Conservation (phyloP, 768 basidiomycete genomes). For the Macrocybe gigantea region DNA sequence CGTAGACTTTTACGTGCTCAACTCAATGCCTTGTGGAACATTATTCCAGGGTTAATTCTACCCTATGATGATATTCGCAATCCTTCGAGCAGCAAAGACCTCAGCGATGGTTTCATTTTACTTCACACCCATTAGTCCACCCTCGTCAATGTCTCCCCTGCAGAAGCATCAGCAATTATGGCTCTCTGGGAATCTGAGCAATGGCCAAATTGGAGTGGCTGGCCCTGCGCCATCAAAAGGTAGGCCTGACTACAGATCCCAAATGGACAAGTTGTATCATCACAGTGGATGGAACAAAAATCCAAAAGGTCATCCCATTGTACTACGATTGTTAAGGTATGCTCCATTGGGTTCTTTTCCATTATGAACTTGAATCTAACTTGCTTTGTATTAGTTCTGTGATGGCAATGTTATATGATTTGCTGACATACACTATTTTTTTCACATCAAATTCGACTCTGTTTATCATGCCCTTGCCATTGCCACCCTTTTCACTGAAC, state of each 20-base stretch:
- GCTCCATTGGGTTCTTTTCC: not conserved
- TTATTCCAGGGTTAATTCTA: slow-evolving; percentile 11
- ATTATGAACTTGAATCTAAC: not conserved
- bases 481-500: not conserved
- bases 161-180: not conserved
- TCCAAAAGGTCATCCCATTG: not conserved
- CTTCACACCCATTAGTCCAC: no score
- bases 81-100: not conserved
- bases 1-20: slow-evolving; percentile 13
- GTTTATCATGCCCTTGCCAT: not conserved
- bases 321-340: not conserved
- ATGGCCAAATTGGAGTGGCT: not conserved
- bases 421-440: not conserved
- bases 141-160: not conserved
- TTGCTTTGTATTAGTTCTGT: no score
- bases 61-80: not conserved
- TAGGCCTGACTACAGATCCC: slow-evolving; percentile 13
- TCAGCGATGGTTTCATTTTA: not conserved
- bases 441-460: not conserved
- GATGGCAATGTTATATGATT: no score
- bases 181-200: not conserved
- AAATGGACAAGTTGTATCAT: slow-evolving; percentile 14
- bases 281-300: not conserved
- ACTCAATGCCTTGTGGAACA: slow-evolving; percentile 7
- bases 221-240: not conserved